A percentile compares a stretch with the other conserved stretches of the same genome.
Evolutionary conservation across 345 rosid genomes (phyloP).

Genomic region (Erucastrum elatum): DNA sequence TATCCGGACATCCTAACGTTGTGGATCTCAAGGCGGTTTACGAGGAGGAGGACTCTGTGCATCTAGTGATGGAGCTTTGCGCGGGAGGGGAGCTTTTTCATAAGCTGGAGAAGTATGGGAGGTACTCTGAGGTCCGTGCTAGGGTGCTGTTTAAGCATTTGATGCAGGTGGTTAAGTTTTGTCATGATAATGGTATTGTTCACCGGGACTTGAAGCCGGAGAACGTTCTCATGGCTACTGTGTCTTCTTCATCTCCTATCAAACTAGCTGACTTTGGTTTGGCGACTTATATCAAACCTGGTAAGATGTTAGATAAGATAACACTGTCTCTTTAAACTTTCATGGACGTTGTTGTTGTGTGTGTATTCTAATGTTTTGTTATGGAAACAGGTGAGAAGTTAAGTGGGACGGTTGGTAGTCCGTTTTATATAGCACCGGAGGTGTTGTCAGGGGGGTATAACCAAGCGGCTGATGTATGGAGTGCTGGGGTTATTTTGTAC

Average conservation of each 20-base stretch:
- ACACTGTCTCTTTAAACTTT: background rate
- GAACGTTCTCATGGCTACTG: slow-evolving; percentile 64
- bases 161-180: slow-evolving; percentile 68
- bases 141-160: slow-evolving; percentile 56
- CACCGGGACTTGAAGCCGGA: slow-evolving; percentile 74
- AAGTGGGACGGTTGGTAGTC: slow-evolving; percentile 70
- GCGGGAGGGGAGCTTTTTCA: slow-evolving; percentile 78
- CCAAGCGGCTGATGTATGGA: slow-evolving; percentile 80
- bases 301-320: slow-evolving; percentile 34
- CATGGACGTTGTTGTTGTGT: background rate
- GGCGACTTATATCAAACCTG: slow-evolving; percentile 62
- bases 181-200: slow-evolving; percentile 71
- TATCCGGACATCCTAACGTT: slow-evolving; percentile 61
- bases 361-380: too few relatives aligned
- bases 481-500: slow-evolving; percentile 72
- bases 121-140: slow-evolving; percentile 59
- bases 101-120: slow-evolving; percentile 60
- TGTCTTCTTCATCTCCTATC: slow-evolving; percentile 58
- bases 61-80: slow-evolving; percentile 69
- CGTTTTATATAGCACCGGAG: slow-evolving; percentile 77
- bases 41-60: slow-evolving; percentile 64
- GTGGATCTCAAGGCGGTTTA: slow-evolving; percentile 70
- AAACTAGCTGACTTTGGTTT: slow-evolving; percentile 79
- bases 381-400: slow-evolving; percentile 52
- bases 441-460: slow-evolving; percentile 69